Evolutionary conservation across 2,329 filamentous ascomycete species (phyloP).

Genomic region (Colletotrichum falcatum): DNA sequence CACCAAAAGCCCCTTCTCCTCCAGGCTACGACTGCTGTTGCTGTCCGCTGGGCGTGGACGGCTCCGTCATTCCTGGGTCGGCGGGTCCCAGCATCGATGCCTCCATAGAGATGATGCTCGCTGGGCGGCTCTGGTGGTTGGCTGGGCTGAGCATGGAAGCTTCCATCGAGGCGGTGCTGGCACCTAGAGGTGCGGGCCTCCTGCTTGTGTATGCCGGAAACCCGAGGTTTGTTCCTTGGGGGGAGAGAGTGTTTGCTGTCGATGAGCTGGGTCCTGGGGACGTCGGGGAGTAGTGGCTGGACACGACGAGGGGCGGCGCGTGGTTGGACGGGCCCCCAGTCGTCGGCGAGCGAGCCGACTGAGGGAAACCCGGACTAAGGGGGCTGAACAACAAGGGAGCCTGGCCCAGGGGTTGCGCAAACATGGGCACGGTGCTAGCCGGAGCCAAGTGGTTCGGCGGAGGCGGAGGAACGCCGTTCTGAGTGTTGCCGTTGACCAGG

Average conservation of each 20-base stretch:
- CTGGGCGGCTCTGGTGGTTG: conserved; percentile 28
- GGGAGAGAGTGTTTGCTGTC: conserved; percentile 36
- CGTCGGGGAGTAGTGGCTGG: conserved; percentile 32
- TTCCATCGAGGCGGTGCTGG: conserved; percentile 41
- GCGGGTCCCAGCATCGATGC: conserved; percentile 35
- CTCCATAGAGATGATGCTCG: conserved; percentile 38
- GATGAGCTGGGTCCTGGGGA: conserved; percentile 15
- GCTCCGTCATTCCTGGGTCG: conserved; percentile 17
- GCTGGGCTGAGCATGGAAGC: conserved; percentile 38
- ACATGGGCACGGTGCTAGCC: conserved; percentile 30
- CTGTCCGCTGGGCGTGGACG: conserved; percentile 21
- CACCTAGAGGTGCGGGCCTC: conserved; percentile 32
- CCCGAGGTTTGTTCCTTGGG: conserved; percentile 39
- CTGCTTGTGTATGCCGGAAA: conserved; percentile 35
- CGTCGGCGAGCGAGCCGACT: conserved; percentile 27
- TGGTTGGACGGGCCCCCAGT: conserved; percentile 25
- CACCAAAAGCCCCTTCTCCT: too few relatives aligned
- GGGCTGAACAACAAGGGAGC: conserved; percentile 36
- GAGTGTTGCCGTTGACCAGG: conserved; percentile 38
- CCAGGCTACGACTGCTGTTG: conserved; percentile 30
- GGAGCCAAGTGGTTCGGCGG: conserved; percentile 34
- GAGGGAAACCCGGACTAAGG: conserved; percentile 28
- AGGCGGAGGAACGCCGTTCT: conserved; percentile 27
- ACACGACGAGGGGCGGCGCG: conserved; percentile 33
- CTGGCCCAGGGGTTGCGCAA: conserved; percentile 35